Percentiles rank a stretch among this genome's conserved stretches.
Evolutionary conservation across 306 rosid species (phyloP).

Genomic region (Abrus precatorius): DNA sequence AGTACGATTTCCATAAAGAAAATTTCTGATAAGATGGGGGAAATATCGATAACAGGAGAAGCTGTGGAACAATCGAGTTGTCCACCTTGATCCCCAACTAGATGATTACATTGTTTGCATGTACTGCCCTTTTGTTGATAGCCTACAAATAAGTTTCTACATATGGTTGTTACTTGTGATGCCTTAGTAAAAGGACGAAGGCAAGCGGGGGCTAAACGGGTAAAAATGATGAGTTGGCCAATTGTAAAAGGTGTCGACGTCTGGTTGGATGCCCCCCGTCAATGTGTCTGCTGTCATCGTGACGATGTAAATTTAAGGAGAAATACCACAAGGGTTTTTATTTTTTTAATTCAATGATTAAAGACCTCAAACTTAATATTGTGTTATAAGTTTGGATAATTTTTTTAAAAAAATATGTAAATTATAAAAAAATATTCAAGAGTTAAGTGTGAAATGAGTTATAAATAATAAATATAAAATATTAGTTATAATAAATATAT

Average conservation of each 20-base stretch:
- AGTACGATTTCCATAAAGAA: slow-evolving; percentile 67
- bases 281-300: slow-evolving; percentile 7
- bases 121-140: slow-evolving; percentile 23
- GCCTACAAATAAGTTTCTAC: slow-evolving; percentile 25
- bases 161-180: slow-evolving; percentile 17
- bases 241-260: slow-evolving; percentile 19
- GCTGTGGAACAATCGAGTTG: slow-evolving; percentile 22
- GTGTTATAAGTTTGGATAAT: no score
- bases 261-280: slow-evolving; percentile 24
- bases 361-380: background rate
- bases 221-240: slow-evolving; percentile 39
- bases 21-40: slow-evolving; percentile 56
- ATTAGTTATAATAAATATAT: no score
- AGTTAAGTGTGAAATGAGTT: no score
- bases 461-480: no score
- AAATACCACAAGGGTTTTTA: slow-evolving; percentile 8
- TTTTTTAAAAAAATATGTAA: no score
- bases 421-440: no score
- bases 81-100: slow-evolving; percentile 40
- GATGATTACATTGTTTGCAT: slow-evolving; percentile 17
- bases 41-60: slow-evolving; percentile 16
- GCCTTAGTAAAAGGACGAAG: slow-evolving; percentile 35
- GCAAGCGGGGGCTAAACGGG: slow-evolving; percentile 4
- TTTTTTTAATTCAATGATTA: background rate
- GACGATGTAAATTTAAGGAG: slow-evolving; percentile 29